Base-by-base conservation (phyloP, 163 green algal species). In the Coccomyxa subellipsoidea region DNA sequence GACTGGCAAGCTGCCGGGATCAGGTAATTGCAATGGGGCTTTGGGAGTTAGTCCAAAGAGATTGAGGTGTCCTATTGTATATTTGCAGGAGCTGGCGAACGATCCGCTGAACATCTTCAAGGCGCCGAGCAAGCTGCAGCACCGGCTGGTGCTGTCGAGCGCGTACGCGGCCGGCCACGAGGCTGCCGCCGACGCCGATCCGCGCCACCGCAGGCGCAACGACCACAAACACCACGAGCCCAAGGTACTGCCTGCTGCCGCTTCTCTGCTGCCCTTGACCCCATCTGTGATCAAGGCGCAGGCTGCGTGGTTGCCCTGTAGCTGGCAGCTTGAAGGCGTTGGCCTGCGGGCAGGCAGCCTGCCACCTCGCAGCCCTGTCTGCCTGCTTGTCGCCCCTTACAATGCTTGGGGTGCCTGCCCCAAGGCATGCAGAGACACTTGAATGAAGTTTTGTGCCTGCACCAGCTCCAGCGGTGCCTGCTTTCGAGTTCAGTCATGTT, bases 41-140 rank as follows among this genome's bases (percentile, higher is more conserved):
- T 59, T 59, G 4, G 4, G 47, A 27, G 4, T 75, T 12, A 2
- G 40, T 75, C 2, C n/a, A n/a, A n/a, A n/a, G n/a, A n/a, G n/a
- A n/a, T 18, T 38, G 53, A 39, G 40, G 1, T n/a, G 8, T 47
- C 31, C 27, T 53, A 8, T 34, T 77, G 34, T 37, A 47, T 32
- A 38, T 12, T 7, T 80, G 77, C 85, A 93, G 88, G 95, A 98
- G 86, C 85, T 96, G 25, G 77, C 83, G 31, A 95, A 95, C 36
- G 96, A 99, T 90, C 96, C 96, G 0, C 91, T 99, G 81, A 89
- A 92, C 82, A 96, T 99, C 81, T 87, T 98, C 78, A 92, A 85
- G 40, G 93, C 93, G 36, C 86, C 87, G 72, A 93, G 82, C 87
- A 99, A 98, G 93, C 92, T 99, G 80, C 89, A 89, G 76, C 96